Base-by-base conservation (phyloP, 768 basidiomycete genomes). In the Tubosaeta sp. region DNA sequence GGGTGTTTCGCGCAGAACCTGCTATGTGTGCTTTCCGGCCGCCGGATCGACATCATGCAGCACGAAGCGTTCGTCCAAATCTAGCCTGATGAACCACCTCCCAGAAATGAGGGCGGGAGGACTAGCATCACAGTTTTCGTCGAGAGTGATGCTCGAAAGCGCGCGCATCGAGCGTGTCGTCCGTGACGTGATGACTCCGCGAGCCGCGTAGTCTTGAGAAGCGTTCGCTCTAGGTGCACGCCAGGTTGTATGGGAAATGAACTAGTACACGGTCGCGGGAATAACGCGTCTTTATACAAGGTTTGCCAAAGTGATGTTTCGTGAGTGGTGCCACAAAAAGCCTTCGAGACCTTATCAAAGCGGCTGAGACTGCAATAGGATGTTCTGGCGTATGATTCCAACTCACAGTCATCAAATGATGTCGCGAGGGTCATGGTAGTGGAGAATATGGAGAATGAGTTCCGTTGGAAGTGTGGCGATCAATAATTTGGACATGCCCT, bases 281-380 rank as follows among this genome's bases (percentile, higher is more conserved):
- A 52, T 6, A 32, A 8, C 0, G 43, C 41, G 11, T 27, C 5
- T 7, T 7, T 6, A 34, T 57, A 57, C 35, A 50, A 14, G 1
- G 10, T 10, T 17, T 35, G 22, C 56, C 54, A 56, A 12, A 57
- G 45, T 2, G 14, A 0, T 0, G 1, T 10, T 10, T 57, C 55
- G 1, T 10, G 5, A 11, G 47, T 33, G 25, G 49, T 37, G 22
- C 19, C 13, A 10, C 17, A 7, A 9, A 57, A 55, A 11, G 14
- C 17, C 19, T 51, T 57, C 5, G 49, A 55, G 38, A 57, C 47
- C 56, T n/a, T 56, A 19, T 2, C 16, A 9, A 32, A 55, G 10
- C n/a, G n/a, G n/a, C n/a, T n/a, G n/a, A n/a, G n/a, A n/a, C n/a
- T n/a, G n/a, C n/a, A n/a, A n/a, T n/a, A n/a, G n/a, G n/a, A n/a